A percentile compares a stretch with the other conserved stretches of the same genome.
Evolutionary conservation across 352 stramenopile species (phyloP).

Genomic region (Pythium myriotylum): DNA sequence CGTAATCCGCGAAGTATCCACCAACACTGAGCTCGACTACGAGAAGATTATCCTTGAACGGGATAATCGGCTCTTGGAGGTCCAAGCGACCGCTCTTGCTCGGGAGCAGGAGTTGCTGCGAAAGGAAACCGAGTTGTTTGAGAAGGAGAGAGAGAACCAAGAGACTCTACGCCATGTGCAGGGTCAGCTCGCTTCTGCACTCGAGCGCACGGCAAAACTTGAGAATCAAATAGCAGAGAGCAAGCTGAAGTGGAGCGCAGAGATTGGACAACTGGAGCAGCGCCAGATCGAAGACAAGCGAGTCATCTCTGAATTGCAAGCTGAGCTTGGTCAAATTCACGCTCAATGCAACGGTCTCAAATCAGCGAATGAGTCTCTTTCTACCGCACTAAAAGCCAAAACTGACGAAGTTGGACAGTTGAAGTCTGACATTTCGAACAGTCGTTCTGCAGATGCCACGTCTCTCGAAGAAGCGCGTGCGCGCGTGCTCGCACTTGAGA

Average conservation of each 20-base stretch:
- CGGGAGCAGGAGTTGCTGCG: conserved; percentile 40
- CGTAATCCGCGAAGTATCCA: conserved; percentile 51
- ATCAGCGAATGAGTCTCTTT: background rate
- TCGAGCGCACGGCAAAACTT: conserved; percentile 27
- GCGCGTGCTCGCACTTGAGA: background rate
- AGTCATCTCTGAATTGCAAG: background rate
- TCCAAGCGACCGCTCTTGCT: conserved; percentile 36
- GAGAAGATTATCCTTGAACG: conserved; percentile 51
- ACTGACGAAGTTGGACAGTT: background rate
- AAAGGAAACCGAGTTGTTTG: conserved; percentile 40
- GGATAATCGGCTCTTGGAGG: conserved; percentile 37
- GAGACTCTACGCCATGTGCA: conserved; percentile 34
- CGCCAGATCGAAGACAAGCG: background rate
- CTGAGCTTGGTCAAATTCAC: background rate
- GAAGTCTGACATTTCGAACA: background rate
- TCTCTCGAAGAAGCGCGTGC: conserved; percentile 7
- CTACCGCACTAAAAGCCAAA: background rate
- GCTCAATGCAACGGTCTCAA: conserved; percentile 2
- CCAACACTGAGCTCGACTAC: conserved; percentile 61
- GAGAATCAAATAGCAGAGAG: conserved; percentile 22
- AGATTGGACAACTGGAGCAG: background rate
- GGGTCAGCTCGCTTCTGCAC: conserved; percentile 25
- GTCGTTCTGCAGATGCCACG: conserved; percentile 1
- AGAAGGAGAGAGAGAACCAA: conserved; percentile 35
- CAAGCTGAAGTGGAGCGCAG: background rate